phyloP scores from a whole-genome alignment of 2,329 filamentous ascomycete genomes.

The Paracorniculantispora psalliotae region DNA sequence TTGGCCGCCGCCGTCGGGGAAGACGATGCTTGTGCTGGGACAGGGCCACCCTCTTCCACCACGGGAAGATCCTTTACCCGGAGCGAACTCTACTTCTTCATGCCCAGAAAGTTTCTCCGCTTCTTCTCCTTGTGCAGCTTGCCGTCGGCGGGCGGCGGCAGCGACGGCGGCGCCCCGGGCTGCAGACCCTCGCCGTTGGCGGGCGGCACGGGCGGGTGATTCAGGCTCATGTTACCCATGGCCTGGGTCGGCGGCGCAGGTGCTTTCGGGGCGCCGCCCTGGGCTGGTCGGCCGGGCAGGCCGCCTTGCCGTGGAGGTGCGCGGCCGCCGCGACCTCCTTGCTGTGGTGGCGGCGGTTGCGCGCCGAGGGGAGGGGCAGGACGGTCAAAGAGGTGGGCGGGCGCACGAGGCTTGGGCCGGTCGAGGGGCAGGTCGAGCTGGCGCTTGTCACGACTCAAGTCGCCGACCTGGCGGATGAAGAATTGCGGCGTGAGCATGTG shows the following conservation, averaged over 20 bases:
- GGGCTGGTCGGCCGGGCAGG: constrained; percentile 30
- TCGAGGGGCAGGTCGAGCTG: constrained; percentile 78
- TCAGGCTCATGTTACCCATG: constrained; percentile 52
- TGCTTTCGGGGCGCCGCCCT: constrained; percentile 17
- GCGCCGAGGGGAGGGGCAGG: constrained; percentile 46
- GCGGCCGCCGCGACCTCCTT: constrained; percentile 20
- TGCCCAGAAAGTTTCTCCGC: constrained; percentile 52
- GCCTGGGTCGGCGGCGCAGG: constrained; percentile 46
- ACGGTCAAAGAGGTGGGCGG: constrained; percentile 79
- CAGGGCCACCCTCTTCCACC: not conserved
- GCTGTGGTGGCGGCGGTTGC: constrained; percentile 21
- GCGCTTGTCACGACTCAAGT: constrained; percentile 70
- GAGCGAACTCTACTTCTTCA: constrained; percentile 49
- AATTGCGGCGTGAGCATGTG: constrained; percentile 88
- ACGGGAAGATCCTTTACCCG: not conserved
- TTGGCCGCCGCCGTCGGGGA: not conserved
- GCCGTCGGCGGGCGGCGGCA: constrained; percentile 26
- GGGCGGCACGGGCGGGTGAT: constrained; percentile 15
- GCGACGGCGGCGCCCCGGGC: constrained; percentile 19
- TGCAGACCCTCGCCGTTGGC: constrained; percentile 21
- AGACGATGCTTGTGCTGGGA: not conserved
- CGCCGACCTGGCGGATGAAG: constrained; percentile 77
- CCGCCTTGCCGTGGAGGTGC: constrained; percentile 24
- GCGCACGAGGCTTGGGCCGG: constrained; percentile 72
- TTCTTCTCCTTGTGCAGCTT: constrained; percentile 57